These are phyloP conservation scores for Penicillium hordei DNA, from an alignment of 2,329 filamentous ascomycete species.

Conservation along the genomic window DNA sequence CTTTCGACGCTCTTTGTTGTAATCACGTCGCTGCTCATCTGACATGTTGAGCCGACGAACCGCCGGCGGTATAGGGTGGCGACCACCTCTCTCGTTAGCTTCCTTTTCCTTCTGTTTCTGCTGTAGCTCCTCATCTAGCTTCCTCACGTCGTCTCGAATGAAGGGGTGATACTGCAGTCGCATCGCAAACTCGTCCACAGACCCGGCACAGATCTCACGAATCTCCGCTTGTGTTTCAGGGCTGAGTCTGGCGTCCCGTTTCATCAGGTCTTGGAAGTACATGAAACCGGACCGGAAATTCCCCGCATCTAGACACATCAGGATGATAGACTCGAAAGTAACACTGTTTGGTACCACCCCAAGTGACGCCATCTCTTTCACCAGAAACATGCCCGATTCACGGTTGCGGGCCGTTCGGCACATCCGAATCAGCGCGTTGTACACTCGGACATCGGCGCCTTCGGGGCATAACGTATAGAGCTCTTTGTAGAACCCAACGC, in stretches of 20 bases:
- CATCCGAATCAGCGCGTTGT: slow-evolving; percentile 59
- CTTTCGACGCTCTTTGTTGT: slow-evolving; percentile 25
- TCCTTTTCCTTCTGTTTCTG: background rate
- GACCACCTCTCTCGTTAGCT: background rate
- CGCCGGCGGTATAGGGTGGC: slow-evolving; percentile 4
- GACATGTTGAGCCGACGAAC: slow-evolving; percentile 11
- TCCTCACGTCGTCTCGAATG: slow-evolving; percentile 19
- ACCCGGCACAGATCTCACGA: slow-evolving; percentile 28
- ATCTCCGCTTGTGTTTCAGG: slow-evolving; percentile 30
- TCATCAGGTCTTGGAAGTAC: slow-evolving; percentile 40
- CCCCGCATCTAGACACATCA: slow-evolving; percentile 52
- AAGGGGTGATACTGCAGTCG: slow-evolving; percentile 33
- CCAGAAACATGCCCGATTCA: slow-evolving; percentile 60
- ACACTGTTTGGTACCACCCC: slow-evolving; percentile 54
- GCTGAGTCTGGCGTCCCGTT: slow-evolving; percentile 31
- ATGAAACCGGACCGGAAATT: slow-evolving; percentile 40
- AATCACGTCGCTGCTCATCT: slow-evolving; percentile 16
- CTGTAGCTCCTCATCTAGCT: slow-evolving; percentile 7
- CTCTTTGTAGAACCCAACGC: slow-evolving; percentile 61
- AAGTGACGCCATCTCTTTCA: slow-evolving; percentile 61
- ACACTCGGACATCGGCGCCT: slow-evolving; percentile 51
- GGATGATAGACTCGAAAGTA: slow-evolving; percentile 63
- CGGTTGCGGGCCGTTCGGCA: slow-evolving; percentile 50
- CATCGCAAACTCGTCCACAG: slow-evolving; percentile 33
- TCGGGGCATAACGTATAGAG: slow-evolving; percentile 53